Conservation (phyloP, 768 basidiomycete species). For the Serendipita vermifera region DNA sequence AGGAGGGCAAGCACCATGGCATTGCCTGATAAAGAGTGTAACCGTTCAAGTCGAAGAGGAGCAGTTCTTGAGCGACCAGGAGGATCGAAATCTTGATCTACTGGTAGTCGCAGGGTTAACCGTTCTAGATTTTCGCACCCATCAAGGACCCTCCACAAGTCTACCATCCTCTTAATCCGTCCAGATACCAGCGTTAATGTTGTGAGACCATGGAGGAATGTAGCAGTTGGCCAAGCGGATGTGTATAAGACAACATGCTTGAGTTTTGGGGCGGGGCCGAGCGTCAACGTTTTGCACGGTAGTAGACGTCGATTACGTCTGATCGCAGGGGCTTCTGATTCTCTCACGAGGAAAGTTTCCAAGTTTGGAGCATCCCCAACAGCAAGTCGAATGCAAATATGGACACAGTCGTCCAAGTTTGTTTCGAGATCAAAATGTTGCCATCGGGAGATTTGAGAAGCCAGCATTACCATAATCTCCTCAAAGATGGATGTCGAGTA, state of each 20-base stretch:
- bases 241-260: slow-evolving; percentile 6
- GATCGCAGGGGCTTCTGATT: not conserved
- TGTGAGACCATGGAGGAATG: not conserved
- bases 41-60: not conserved
- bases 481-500: not conserved
- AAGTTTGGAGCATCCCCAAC: not conserved
- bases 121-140: not conserved
- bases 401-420: slow-evolving; percentile 6
- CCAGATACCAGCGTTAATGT: not conserved
- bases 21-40: slow-evolving; percentile 2
- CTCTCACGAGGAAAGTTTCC: slow-evolving; percentile 5
- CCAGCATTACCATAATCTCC: not conserved
- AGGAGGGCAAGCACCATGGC: not conserved
- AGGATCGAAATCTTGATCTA: slow-evolving; percentile 5
- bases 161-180: slow-evolving; percentile 1
- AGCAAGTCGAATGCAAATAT: not conserved
- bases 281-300: slow-evolving; percentile 6
- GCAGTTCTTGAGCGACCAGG: not conserved
- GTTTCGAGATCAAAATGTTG: slow-evolving; percentile 7
- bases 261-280: slow-evolving; percentile 5
- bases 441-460: not conserved
- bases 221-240: slow-evolving; percentile 7
- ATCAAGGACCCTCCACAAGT: slow-evolving; percentile 1
- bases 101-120: not conserved
- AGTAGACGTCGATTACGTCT: not conserved